Conservation (phyloP, 495 filamentous ascomycete genomes). For the Chlorociboria aeruginascens region DNA sequence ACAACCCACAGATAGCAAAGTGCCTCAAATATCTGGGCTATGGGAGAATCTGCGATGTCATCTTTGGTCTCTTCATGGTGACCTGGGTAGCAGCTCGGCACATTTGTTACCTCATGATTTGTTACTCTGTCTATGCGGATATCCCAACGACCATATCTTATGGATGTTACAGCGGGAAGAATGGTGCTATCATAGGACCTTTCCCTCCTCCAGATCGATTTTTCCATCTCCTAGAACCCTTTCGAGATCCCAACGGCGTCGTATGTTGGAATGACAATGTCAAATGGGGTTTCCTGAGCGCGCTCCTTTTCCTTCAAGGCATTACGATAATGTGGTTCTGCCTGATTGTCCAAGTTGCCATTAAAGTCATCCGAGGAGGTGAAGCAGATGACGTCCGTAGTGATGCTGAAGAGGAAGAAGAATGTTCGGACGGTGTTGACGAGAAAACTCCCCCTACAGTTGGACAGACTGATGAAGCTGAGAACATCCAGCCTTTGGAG, state of each 20-base stretch:
- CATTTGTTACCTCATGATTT: slow-evolving; percentile 62
- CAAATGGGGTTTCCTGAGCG: slow-evolving; percentile 60
- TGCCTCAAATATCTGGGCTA: slow-evolving; percentile 81
- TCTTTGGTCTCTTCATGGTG: slow-evolving; percentile 78
- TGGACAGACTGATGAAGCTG: slow-evolving; percentile 11
- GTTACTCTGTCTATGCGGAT: slow-evolving; percentile 71
- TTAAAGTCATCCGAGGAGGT: slow-evolving; percentile 61
- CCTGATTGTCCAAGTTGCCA: slow-evolving; percentile 74
- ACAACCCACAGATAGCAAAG: slow-evolving; percentile 63
- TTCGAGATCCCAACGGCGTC: slow-evolving; percentile 50
- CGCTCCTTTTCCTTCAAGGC: slow-evolving; percentile 66
- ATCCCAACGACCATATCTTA: slow-evolving; percentile 45
- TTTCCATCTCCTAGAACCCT: slow-evolving; percentile 55
- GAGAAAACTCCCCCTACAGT: slow-evolving; percentile 22
- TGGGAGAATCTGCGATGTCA: slow-evolving; percentile 62
- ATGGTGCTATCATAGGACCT: slow-evolving; percentile 39
- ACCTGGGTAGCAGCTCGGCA: slow-evolving; percentile 81
- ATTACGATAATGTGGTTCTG: slow-evolving; percentile 81
- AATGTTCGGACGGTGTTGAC: slow-evolving; percentile 10
- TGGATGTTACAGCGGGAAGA: slow-evolving; percentile 58
- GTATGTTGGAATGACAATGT: slow-evolving; percentile 67
- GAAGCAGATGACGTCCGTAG: slow-evolving; percentile 77
- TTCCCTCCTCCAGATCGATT: slow-evolving; percentile 44
- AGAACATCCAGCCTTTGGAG: slow-evolving; percentile 32
- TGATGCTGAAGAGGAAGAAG: slow-evolving; percentile 55